Evolutionary conservation across 192 early-diverging fungal genomes (phyloP).

Genomic region (Coemansia sp.): DNA sequence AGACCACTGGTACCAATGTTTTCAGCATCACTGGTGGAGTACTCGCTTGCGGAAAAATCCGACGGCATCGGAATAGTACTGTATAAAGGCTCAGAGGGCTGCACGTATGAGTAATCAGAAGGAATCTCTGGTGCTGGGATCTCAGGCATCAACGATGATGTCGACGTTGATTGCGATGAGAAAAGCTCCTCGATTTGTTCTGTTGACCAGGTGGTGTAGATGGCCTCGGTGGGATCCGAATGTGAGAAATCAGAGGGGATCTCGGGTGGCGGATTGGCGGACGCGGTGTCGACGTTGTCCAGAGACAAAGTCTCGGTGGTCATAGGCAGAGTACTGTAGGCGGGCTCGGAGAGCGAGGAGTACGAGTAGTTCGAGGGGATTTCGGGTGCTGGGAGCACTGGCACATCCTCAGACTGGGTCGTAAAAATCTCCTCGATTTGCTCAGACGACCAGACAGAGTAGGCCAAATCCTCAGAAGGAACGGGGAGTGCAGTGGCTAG

Average conservation of each 20-base stretch:
- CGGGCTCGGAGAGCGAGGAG: not conserved
- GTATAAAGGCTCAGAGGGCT: not conserved
- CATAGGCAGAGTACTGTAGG: not conserved
- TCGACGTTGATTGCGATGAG: not conserved
- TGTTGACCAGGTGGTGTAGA: not conserved
- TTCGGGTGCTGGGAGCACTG: not conserved
- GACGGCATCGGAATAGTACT: not conserved
- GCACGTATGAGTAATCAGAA: not conserved
- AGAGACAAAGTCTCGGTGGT: not conserved
- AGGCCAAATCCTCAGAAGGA: not conserved
- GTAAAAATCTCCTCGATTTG: not conserved
- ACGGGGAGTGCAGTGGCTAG: too few relatives aligned
- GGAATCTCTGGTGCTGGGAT: not conserved
- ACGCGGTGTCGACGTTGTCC: too few relatives aligned
- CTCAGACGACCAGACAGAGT: not conserved
- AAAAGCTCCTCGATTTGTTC: not conserved
- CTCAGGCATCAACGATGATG: not conserved
- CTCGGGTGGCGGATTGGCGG: not conserved
- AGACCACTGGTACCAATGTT: too few relatives aligned
- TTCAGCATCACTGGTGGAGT: not conserved
- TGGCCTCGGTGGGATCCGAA: not conserved
- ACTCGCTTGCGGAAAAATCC: not conserved
- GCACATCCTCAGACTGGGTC: not conserved
- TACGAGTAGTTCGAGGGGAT: conserved; percentile 2
- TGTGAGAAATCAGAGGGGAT: not conserved